These are phyloP conservation scores for Prunella vulgaris DNA, from an alignment of 257 asterid genomes.

Conservation along the genomic window DNA sequence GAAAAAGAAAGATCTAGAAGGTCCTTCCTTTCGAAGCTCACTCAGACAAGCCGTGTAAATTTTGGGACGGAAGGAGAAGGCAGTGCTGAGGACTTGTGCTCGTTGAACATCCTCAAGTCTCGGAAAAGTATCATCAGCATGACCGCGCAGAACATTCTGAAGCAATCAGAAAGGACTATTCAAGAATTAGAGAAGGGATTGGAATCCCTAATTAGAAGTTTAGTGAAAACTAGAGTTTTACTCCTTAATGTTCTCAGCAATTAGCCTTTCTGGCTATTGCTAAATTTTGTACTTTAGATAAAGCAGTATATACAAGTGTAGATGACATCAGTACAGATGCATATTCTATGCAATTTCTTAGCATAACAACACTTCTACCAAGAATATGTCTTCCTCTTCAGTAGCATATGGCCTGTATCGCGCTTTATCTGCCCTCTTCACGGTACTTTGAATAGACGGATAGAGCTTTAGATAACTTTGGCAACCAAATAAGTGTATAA, in stretches of 20 bases:
- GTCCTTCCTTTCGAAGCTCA: no score
- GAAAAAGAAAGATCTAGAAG: no score
- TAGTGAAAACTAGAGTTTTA: slow-evolving; percentile 32
- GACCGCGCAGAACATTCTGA: slow-evolving; percentile 1
- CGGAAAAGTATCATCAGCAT: background rate
- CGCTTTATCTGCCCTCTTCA: no score
- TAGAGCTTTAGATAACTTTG: no score
- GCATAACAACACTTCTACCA: background rate
- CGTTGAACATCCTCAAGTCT: no score
- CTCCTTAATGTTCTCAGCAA: slow-evolving; percentile 33
- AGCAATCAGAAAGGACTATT: slow-evolving; percentile 24
- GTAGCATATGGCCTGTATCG: background rate
- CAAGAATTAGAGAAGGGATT: slow-evolving; percentile 30
- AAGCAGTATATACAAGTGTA: background rate
- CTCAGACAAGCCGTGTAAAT: no score
- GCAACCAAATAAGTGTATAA: no score
- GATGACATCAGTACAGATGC: background rate
- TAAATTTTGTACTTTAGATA: background rate
- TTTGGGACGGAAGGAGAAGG: no score
- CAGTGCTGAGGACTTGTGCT: no score
- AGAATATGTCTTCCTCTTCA: background rate
- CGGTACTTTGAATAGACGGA: no score
- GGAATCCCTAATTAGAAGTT: slow-evolving; percentile 23
- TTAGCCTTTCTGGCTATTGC: background rate
- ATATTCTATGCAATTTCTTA: background rate